These are phyloP conservation scores for Thelonectria rubi DNA, from an alignment of 2,329 filamentous ascomycete genomes.

Conservation along the genomic window DNA sequence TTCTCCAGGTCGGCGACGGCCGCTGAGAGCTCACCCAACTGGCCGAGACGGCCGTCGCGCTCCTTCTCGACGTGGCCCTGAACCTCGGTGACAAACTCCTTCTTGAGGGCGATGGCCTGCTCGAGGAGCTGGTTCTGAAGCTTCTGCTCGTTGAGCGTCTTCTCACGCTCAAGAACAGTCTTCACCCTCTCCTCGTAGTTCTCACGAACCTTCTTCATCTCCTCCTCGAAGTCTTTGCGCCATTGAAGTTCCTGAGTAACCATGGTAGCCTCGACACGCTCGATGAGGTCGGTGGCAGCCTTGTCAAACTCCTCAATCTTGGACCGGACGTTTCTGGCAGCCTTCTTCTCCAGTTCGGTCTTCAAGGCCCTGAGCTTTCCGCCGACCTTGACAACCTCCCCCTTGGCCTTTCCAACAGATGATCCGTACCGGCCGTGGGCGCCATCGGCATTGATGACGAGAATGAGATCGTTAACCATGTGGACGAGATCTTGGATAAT, in stretches of 20 bases:
- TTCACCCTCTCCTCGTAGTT: conserved; percentile 83
- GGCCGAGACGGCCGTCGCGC: conserved; percentile 85
- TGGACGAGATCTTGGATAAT: conserved; percentile 93
- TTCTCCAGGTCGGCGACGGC: conserved; percentile 86
- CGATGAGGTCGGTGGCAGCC: conserved; percentile 86
- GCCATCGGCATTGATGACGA: conserved; percentile 88
- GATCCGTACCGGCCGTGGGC: conserved; percentile 79
- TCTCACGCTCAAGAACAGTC: conserved; percentile 80
- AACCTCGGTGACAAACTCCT: conserved; percentile 81
- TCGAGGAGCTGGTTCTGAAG: conserved; percentile 87
- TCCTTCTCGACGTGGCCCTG: conserved; percentile 86
- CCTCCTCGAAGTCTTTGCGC: conserved; percentile 86
- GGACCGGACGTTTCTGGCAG: conserved; percentile 78
- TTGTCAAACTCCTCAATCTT: conserved; percentile 82
- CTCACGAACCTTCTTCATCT: conserved; percentile 81
- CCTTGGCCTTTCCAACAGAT: conserved; percentile 86
- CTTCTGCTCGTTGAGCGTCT: conserved; percentile 83
- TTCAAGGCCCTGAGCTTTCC: conserved; percentile 80
- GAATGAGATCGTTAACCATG: conserved; percentile 95
- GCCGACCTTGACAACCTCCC: conserved; percentile 80
- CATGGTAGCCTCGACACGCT: conserved; percentile 87
- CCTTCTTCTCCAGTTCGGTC: conserved; percentile 71
- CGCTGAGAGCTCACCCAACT: conserved; percentile 80
- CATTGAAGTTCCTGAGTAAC: conserved; percentile 81
- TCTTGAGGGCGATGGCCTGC: conserved; percentile 89